Evolutionary conservation across 768 basidiomycete genomes (phyloP).

Genomic region (Lentinula aciculospora): DNA sequence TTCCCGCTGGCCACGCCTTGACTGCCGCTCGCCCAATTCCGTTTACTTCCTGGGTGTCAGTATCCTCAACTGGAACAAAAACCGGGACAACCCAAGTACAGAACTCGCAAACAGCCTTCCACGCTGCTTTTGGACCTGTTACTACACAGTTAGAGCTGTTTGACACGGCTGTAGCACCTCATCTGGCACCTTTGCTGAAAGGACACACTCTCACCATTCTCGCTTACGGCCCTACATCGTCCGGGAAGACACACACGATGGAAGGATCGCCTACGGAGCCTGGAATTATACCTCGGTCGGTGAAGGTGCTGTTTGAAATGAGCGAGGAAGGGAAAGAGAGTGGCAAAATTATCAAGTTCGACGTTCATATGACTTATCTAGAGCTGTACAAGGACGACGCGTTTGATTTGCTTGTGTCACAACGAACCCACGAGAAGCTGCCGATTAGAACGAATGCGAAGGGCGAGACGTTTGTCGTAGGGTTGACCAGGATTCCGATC

Average conservation of each 20-base stretch:
- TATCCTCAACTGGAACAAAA: not conserved
- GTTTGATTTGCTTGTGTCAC: conserved; percentile 77
- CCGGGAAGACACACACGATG: conserved; percentile 92
- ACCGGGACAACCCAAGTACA: not conserved
- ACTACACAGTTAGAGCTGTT: conserved; percentile 1
- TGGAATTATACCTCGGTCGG: conserved; percentile 82
- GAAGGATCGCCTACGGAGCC: conserved; percentile 69
- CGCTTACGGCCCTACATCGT: conserved; percentile 87
- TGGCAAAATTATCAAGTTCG: not conserved
- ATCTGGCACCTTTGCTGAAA: not conserved
- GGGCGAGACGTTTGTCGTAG: conserved; percentile 51
- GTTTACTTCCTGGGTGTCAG: conserved; percentile 2
- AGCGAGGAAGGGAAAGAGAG: conserved; percentile 21
- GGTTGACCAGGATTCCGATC: conserved; percentile 38
- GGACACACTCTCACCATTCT: conserved; percentile 71
- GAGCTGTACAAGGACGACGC: conserved; percentile 92
- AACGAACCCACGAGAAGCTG: conserved; percentile 56
- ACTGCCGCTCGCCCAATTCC: conserved; percentile 1
- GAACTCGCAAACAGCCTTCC: conserved; percentile 1
- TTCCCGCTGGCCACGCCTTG: not conserved
- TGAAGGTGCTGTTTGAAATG: conserved; percentile 59
- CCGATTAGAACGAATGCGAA: conserved; percentile 49
- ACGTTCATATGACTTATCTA: conserved; percentile 55
- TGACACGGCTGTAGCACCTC: conserved; percentile 1
- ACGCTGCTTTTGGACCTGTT: not conserved